Base-by-base conservation (phyloP, 2,329 filamentous ascomycete species). In the Aspergillus novofumigatus region DNA sequence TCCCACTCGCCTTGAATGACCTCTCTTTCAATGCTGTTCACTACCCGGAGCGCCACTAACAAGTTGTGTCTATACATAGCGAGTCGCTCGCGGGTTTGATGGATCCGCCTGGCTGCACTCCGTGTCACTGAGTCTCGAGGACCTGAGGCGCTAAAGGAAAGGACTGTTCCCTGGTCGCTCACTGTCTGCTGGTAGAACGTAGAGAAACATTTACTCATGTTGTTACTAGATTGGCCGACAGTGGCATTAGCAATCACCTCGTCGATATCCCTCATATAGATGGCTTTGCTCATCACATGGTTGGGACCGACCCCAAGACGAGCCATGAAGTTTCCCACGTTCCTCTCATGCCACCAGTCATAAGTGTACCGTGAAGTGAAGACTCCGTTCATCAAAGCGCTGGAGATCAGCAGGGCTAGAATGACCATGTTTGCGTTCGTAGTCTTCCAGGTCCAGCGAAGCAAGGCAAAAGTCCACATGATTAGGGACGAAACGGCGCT, bases 1-100 rank as follows among this genome's bases (percentile, higher is more conserved):
- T 96, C 92, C 88, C 92, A 99, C 73, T 97, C 93, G 0, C 89
- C 88, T 67, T 86, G 84, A 54, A 97, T 75, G 72, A 96, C 87
- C 72, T 97, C 92, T 57, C 84, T 83, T 78, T 97, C 94, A 28
- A 97, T 86, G 56, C 83, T 88, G 74, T 97, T 97, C 59, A 97
- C 87, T 2, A 97, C 85, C 4, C 92, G 86, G 78, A 97, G 86
- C 4, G 92, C 92, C 4, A 99, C 92, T 2, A 97, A 78, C 21
- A 99, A 80, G 69, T 97, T 92, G 72, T 99, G 91, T 2, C 94
- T 83, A 71, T 97, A 94, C 2, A 85, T 80, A 0, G 90, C 93
- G 0, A 99, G 83, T 25, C 88, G 84, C 73, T 96, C 90, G 9
- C 93, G 84, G n/a, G 91, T 91, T 42, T 87, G 85, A 51, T 89